Base-by-base conservation (phyloP, 345 rosid genomes). In the Rhizophora mangle region DNA sequence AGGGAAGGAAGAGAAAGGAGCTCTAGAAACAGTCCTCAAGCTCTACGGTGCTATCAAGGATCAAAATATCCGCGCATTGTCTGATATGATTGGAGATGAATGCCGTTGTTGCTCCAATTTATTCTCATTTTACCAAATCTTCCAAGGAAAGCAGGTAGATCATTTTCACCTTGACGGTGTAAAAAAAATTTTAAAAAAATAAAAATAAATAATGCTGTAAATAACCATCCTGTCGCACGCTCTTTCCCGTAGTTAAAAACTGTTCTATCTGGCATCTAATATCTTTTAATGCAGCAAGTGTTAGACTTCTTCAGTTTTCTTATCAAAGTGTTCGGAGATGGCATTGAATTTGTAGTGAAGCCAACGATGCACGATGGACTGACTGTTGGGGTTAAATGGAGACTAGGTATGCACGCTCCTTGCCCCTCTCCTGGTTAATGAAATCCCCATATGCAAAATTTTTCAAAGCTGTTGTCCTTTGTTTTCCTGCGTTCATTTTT, bases 141-240 rank as follows among this genome's bases (percentile, higher is more conserved):
- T 88, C 58, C 86, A 88, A 36, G 97, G 94, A 61, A 93, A 93
- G 78, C 76, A 85, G 95, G 97, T 91, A 3, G 49, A 15, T 43
- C 49, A 43, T 13, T 13, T 43, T 43, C 49, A 43, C 49, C 49
- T 34, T 6, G 37, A 34, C 9, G 37, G 8, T 6, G 37, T 8
- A 1, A 34, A 34, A 34, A 34, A 34, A 2, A 34, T 0, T 0
- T 24, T 24, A 34, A 8, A 7, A 8, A 34, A 6, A 5, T 5
- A 32, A 32, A 5, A 32, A 34, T 4, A 34, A 43, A 11, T 2
- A 43, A 39, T 13, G 18, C 49, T 13, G 15, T 13, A 43, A 19
- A 43, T 13, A 13, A 15, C 5, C 49, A 43, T 43, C 3, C 15
- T 13, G 18, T 5, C 19, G 15, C 5, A 13, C 18, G 3, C 3